Base-by-base conservation (phyloP, 1,284 basidiomycete species). In the Exsudoporus floridanus region DNA sequence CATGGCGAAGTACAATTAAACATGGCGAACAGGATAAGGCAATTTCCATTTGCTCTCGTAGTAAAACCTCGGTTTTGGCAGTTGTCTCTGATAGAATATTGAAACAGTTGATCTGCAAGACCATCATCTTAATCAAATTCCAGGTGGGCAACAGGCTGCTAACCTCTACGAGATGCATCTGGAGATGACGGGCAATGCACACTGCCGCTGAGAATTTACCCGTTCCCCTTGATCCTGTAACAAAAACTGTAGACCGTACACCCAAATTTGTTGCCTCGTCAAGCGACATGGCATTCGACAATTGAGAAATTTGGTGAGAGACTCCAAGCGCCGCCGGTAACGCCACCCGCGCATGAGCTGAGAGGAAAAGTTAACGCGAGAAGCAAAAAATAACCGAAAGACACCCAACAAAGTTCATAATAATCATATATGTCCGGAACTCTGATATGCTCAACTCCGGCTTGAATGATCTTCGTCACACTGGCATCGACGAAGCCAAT, bases 11-110 rank as follows among this genome's bases (percentile, higher is more conserved):
- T 2, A 98, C 71, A 16, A 99, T 71, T 34, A 98, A 77, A 63
- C 92, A 96, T 0, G 97, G 97, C 0, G 92, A 84, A 64, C 91
- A 94, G 8, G 81, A 73, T 9, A 80, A 75, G 0, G 93, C 94
- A 69, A 87, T 84, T 49, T 94, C 92, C 58, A 98, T 85, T 4
- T 85, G 80, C 6, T 88, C 86, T 30, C 81, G 80, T 0, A 99
- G 74, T 0, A 79, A 81, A 1, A 82, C 92, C 63, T 94, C 90
- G 0, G 92, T 93, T 56, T 90, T 88, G 3, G 78, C 74, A 45
- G 90, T 84, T 28, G 82, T 90, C 52, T 98, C 95, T 2, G 87
- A 89, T 12, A 96, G 66, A 13, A 96, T 67, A 53, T 92, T 85
- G 65, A 87, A 98, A 67, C 92, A 95, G 59, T 96, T 87, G 39